A percentile compares a stretch with the other conserved stretches of the same genome.
These are phyloP conservation scores for Saussurea involucrata DNA, from an alignment of 129 eudicot species.

Conservation along the genomic window DNA sequence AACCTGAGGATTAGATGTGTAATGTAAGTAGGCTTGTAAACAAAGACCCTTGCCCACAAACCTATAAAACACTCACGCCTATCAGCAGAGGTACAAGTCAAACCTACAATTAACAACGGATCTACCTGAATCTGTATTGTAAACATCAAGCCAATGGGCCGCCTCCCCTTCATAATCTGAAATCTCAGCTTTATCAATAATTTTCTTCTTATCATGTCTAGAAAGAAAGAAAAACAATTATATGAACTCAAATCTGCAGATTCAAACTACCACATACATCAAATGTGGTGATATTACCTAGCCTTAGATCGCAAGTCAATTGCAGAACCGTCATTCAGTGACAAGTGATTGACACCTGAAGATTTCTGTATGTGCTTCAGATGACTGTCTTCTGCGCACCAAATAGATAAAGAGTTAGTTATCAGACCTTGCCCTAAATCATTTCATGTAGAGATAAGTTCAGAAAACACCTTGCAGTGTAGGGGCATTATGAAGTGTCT, in stretches of 20 bases:
- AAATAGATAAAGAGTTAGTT: conserved; percentile 13
- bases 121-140: conserved; percentile 25
- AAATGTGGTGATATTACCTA: conserved; percentile 30
- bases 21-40: not conserved
- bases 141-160: conserved; percentile 18
- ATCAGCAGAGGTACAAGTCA: not conserved
- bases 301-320: conserved; percentile 24
- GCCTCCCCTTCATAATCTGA: conserved; percentile 26
- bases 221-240: conserved; percentile 23
- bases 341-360: conserved; percentile 16
- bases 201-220: conserved; percentile 36
- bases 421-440: not conserved
- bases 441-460: conserved; percentile 9
- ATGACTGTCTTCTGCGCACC: conserved; percentile 33
- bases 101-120: conserved; percentile 18
- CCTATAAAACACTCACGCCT: not conserved
- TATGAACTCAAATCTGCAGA: conserved; percentile 22
- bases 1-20: conserved; percentile 28
- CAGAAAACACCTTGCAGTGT: conserved; percentile 37
- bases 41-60: not conserved
- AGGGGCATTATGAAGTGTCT: conserved; percentile 8
- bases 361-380: conserved; percentile 25
- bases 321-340: conserved; percentile 14
- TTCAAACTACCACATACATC: not conserved
- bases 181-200: conserved; percentile 22